phyloP scores from a whole-genome alignment of 495 filamentous ascomycete genomes.

The Annulohypoxylon stygium region DNA sequence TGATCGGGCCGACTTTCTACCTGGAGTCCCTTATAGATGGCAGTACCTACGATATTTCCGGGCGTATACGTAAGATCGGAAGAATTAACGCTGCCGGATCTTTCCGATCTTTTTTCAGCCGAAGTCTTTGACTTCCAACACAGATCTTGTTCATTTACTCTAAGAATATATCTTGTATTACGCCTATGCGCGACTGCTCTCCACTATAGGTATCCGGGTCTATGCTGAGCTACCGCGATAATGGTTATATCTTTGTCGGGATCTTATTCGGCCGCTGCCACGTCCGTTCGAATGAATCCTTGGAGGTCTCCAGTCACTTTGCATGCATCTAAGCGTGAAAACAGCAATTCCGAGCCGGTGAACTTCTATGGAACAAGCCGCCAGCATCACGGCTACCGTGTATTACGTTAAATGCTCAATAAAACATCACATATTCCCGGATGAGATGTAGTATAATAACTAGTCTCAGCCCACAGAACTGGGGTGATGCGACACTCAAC shows the following conservation, averaged over 20 bases:
- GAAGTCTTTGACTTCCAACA: neutral
- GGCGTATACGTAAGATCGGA: neutral
- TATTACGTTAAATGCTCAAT: neutral
- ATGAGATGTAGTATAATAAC: neutral
- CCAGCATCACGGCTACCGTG: neutral
- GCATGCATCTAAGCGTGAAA: neutral
- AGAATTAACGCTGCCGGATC: constrained; percentile 6
- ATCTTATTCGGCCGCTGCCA: neutral
- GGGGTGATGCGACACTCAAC: neutral
- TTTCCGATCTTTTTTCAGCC: constrained; percentile 2
- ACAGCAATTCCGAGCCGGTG: neutral
- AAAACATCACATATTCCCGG: constrained; percentile 14
- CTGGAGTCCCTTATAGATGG: neutral
- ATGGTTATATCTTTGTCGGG: neutral
- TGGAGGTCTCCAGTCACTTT: neutral
- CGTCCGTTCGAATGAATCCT: neutral
- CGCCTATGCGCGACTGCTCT: neutral
- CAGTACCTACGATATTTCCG: neutral
- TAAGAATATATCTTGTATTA: neutral
- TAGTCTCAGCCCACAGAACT: constrained; percentile 7
- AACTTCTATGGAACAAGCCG: neutral
- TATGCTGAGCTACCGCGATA: neutral
- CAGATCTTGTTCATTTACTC: neutral
- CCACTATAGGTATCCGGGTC: neutral
- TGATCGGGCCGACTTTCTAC: constrained; percentile 20